These are phyloP conservation scores for Teunomyces lycoperdinae DNA, from an alignment of 805 yeast species.

Conservation along the genomic window DNA sequence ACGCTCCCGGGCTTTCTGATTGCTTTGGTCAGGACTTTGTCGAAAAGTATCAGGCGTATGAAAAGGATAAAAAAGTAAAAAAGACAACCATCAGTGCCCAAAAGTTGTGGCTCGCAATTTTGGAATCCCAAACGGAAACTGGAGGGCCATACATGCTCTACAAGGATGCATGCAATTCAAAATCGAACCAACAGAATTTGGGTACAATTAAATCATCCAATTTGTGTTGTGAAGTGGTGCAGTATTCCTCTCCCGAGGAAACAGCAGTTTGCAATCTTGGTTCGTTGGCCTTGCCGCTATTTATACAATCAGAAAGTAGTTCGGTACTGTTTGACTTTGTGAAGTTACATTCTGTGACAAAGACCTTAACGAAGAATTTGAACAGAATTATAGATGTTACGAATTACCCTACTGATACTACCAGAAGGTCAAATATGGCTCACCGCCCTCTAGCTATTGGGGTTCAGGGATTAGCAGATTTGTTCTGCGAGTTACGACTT, in stretches of 20 bases:
- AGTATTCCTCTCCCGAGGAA: conserved; percentile 88
- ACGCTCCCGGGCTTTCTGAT: conserved; percentile 82
- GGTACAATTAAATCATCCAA: conserved; percentile 93
- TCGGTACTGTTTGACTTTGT: conserved; percentile 59
- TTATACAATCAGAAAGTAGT: conserved; percentile 39
- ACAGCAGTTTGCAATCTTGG: conserved; percentile 95
- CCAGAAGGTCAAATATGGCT: conserved; percentile 70
- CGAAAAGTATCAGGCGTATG: conserved; percentile 68
- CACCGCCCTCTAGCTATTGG: conserved; percentile 96
- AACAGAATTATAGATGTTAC: conserved; percentile 83
- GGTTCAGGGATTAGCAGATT: conserved; percentile 95
- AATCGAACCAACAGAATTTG: conserved; percentile 87
- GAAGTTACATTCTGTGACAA: conserved; percentile 70
- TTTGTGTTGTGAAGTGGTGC: conserved; percentile 91
- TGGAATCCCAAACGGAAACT: conserved; percentile 93
- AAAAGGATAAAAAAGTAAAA: conserved; percentile 58
- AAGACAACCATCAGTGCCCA: conserved; percentile 71
- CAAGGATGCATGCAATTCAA: conserved; percentile 86
- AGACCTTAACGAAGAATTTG: conserved; percentile 75
- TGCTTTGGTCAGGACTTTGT: conserved; percentile 83
- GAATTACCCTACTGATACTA: conserved; percentile 77
- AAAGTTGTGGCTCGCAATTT: conserved; percentile 83
- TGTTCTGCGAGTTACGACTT: conserved; percentile 71
- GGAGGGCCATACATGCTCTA: conserved; percentile 94
- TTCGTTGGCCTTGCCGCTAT: conserved; percentile 84